Evolutionary conservation across 139 green algal species (phyloP), one percentile per base, ranked within the genome.

Genomic region (Ettlia oleoabundans): DNA sequence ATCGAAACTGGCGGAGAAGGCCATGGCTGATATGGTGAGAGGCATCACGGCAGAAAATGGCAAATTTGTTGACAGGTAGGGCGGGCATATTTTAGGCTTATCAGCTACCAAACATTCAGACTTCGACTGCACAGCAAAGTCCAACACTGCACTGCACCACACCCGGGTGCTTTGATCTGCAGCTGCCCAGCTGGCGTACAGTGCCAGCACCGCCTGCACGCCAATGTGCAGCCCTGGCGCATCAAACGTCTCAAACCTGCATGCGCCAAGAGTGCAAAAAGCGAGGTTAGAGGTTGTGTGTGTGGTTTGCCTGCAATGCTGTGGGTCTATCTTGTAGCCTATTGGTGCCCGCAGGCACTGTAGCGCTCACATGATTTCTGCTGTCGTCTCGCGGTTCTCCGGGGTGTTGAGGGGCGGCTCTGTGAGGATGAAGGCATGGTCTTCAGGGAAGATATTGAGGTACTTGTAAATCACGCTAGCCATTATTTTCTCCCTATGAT

Each of bases 241-340:
- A 72, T 93, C 92, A 84, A 97, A 96, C 2, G 89, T 93, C 84
- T 97, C 94, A 79, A 97, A 97, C 71, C 71, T 78, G 69, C n/a
- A n/a, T n/a, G n/a, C n/a, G n/a, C n/a, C n/a, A n/a, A n/a, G n/a
- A n/a, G n/a, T n/a, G n/a, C n/a, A n/a, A n/a, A n/a, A n/a, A n/a
- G n/a, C n/a, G n/a, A n/a, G n/a, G n/a, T n/a, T n/a, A n/a, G n/a
- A n/a, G n/a, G n/a, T n/a, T n/a, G n/a, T n/a, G n/a, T n/a, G 38
- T 1, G 15, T 28, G 61, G 61, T 67, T n/a, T n/a, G n/a, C n/a
- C n/a, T n/a, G n/a, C n/a, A n/a, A n/a, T n/a, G n/a, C n/a, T n/a
- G n/a, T n/a, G n/a, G n/a, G n/a, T n/a, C n/a, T n/a, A n/a, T n/a
- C n/a, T n/a, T n/a, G n/a, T n/a, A n/a, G n/a, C n/a, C n/a, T n/a